Base-by-base conservation (phyloP, 306 rosid genomes). In the Rosa rugosa region DNA sequence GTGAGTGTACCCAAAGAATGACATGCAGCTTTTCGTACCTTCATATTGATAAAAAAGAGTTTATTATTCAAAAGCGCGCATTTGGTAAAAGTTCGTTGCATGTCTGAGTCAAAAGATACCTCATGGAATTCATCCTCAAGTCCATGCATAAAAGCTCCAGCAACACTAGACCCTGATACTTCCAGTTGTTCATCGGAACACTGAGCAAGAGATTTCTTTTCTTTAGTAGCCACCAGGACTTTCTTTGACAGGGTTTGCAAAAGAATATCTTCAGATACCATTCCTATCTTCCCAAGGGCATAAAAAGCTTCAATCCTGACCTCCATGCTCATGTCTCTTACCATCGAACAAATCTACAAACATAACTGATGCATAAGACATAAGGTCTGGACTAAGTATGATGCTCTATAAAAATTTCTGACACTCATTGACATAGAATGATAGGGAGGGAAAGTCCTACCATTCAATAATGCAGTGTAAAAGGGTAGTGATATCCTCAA, bases 111-210 rank as follows among this genome's bases (percentile, higher is more conserved):
- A 38, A 41, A 22, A 34, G 27, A 83, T 90, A 91, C 99, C 97
- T 92, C 92, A 79, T 82, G 85, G 87, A 89, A 92, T 86, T 92
- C 99, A 84, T 95, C 99, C 86, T 95, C 99, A 59, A 91, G 90
- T 73, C 99, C 99, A 86, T 94, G 99, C 80, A 94, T 80, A 34
- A 91, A 66, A 78, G 92, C 92, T 71, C 97, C 99, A 22, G 99
- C 99, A 46, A 84, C 92, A 78, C 75, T 86, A 36, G 80, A 78
- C 49, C 92, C 88, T 69, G 84, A 76, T 74, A 31, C 42, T 57
- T 75, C 83, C 80, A 86, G 80, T 82, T 88, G 91, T 79, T 85
- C 93, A 41, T 84, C 75, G 17, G 79, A 54, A 81, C 44, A 73
- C 80, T 72, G 88, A 76, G 73, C 88, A 81, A 72, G 40, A 65